Percentiles rank a stretch among this genome's conserved stretches.
These are phyloP conservation scores for Medicago truncatula DNA, from an alignment of 306 rosid species.

Conservation along the genomic window MtrunA17r5.0-ANR NC_053045.1:7880501-7881000, in stretches of 20 bases:
- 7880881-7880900: constrained; percentile 10
- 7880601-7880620: constrained; percentile 29
- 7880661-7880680: constrained; percentile 9
- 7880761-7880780: not conserved
- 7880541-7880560: constrained; percentile 62
- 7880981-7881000: constrained; percentile 18
- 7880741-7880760: not conserved
- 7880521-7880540: constrained; percentile 78
- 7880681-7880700: constrained; percentile 5
- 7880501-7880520: constrained; percentile 74
- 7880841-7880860: not conserved
- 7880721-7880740: not conserved
- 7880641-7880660: constrained; percentile 15
- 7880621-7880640: constrained; percentile 5
- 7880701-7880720: not conserved
- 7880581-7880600: constrained; percentile 20
- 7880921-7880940: constrained; percentile 35
- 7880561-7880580: constrained; percentile 22
- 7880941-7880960: constrained; percentile 9
- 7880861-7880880: not conserved
- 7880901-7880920: not conserved
- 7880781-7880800: not conserved
- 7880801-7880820: not conserved
- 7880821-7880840: not conserved
- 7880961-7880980: constrained; percentile 10